A percentile compares a stretch with the other conserved stretches of the same genome.
These are phyloP conservation scores for Vanilla planifolia DNA, from an alignment of 106 monocot species.

Conservation along the genomic window DNA sequence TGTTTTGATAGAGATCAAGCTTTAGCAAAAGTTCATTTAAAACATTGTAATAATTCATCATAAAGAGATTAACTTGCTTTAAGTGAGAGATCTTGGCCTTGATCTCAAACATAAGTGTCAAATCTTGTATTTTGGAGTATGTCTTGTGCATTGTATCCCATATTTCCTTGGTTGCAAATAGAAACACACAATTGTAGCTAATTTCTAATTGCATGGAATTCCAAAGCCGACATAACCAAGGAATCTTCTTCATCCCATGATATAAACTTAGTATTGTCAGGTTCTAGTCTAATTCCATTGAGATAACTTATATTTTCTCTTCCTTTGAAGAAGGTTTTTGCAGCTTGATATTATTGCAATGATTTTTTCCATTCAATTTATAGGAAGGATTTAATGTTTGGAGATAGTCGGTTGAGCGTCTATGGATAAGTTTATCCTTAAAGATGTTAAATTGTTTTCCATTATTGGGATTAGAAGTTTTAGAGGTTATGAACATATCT, in stretches of 20 bases:
- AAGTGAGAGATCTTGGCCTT: neutral
- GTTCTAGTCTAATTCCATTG: neutral
- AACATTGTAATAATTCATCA: neutral
- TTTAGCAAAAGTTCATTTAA: neutral
- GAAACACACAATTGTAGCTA: constrained; percentile 1
- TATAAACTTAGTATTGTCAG: neutral
- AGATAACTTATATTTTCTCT: too few relatives aligned
- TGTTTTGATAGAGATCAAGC: too few relatives aligned
- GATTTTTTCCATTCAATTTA: neutral
- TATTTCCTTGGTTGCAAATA: neutral
- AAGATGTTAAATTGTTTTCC: too few relatives aligned
- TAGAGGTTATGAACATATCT: too few relatives aligned
- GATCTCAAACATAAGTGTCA: too few relatives aligned
- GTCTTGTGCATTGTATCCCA: neutral
- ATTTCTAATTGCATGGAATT: neutral
- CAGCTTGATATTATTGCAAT: neutral
- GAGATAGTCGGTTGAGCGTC: too few relatives aligned
- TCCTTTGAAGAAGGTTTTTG: neutral
- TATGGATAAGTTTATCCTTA: too few relatives aligned
- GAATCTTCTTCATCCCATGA: constrained; percentile 3
- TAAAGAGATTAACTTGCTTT: neutral
- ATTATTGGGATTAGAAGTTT: too few relatives aligned
- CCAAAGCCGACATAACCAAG: constrained; percentile 1
- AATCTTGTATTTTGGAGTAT: neutral
- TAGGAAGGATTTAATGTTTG: neutral